Conservation (phyloP, 225 moss, liverwort and hornwort genomes). For the Asterella californica region DNA sequence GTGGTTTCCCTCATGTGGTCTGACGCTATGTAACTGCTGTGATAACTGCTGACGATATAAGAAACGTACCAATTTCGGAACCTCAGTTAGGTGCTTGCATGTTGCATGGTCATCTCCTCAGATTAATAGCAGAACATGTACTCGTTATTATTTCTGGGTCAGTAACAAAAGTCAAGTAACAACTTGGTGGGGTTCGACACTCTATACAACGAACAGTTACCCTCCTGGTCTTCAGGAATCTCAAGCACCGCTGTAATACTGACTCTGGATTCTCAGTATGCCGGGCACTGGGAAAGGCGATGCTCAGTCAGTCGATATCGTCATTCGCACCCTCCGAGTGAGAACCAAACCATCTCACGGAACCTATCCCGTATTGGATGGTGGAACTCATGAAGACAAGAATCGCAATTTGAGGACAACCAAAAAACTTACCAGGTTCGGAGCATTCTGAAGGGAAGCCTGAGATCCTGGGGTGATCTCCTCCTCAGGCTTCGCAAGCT, state of each 20-base stretch:
- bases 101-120: background rate
- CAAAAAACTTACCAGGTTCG: background rate
- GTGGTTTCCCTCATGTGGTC: background rate
- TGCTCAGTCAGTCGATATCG: background rate
- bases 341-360: background rate
- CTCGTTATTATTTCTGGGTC: background rate
- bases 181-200: background rate
- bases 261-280: too few species aligned
- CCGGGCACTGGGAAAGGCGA: too few species aligned
- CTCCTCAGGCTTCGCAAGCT: background rate
- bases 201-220: background rate
- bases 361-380: background rate
- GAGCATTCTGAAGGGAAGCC: background rate
- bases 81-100: too few species aligned
- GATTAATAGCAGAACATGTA: background rate
- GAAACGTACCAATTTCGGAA: background rate
- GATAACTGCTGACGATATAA: too few species aligned
- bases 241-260: too few species aligned
- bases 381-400: background rate
- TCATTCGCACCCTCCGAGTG: background rate
- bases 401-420: background rate
- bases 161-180: background rate
- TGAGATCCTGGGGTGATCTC: too few species aligned
- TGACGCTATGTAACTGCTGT: background rate
- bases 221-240: too few species aligned